phyloP scores from a whole-genome alignment of 371 early-diverging fungal genomes.

The Mortierella polycephala region DNA sequence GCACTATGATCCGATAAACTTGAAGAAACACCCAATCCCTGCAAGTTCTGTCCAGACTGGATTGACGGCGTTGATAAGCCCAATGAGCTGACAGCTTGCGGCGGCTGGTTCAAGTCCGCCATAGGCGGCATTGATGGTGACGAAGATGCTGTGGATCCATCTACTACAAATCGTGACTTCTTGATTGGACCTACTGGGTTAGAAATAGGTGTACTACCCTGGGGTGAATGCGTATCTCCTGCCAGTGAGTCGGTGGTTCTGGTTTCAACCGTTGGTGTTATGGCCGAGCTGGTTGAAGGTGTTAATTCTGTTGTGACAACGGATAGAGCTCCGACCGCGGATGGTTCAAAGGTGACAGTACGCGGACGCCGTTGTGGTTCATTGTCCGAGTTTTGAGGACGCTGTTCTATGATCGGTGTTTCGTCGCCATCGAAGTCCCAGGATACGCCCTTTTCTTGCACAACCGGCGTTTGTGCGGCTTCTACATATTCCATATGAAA shows the following conservation, averaged over 20 bases:
- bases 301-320: slow-evolving; percentile 20
- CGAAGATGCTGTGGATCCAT: slow-evolving; percentile 17
- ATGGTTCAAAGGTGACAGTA: slow-evolving; percentile 33
- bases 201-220: slow-evolving; percentile 9
- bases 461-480: slow-evolving; percentile 36
- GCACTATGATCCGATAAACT: slow-evolving; percentile 3
- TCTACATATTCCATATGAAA: slow-evolving; percentile 17
- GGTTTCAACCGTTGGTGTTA: slow-evolving; percentile 9
- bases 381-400: neutral
- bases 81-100: slow-evolving; percentile 6
- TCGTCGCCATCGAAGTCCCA: slow-evolving; percentile 61
- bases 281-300: slow-evolving; percentile 4
- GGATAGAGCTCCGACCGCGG: slow-evolving; percentile 12
- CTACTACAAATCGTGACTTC: slow-evolving; percentile 69
- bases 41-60: slow-evolving; percentile 20
- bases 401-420: neutral
- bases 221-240: slow-evolving; percentile 16
- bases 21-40: slow-evolving; percentile 34
- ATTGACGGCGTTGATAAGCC: slow-evolving; percentile 1
- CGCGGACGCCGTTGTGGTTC: slow-evolving; percentile 28
- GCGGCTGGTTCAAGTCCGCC: slow-evolving; percentile 10
- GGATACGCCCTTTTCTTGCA: slow-evolving; percentile 57
- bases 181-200: slow-evolving; percentile 22
- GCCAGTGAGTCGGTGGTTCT: slow-evolving; percentile 10
- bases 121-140: slow-evolving; percentile 15